Conservation (phyloP, 1,139 yeast genomes). For the Candida gigantensis region DNA sequence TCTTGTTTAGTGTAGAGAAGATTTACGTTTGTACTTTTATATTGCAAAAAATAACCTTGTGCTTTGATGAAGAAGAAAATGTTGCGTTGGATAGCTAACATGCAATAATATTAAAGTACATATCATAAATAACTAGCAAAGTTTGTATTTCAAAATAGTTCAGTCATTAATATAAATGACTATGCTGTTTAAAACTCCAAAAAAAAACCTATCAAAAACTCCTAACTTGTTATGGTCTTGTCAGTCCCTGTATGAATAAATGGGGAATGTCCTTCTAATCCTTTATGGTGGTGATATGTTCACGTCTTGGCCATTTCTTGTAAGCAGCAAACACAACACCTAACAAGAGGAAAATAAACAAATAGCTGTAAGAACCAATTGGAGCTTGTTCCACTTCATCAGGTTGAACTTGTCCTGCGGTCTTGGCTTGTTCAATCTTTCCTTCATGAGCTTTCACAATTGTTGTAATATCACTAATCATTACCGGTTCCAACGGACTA, state of each 20-base stretch:
- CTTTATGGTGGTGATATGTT: conserved; percentile 19
- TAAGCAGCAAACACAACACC: conserved; percentile 17
- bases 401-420: conserved; percentile 9
- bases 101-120: too few relatives aligned
- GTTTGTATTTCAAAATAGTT: too few relatives aligned
- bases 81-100: too few relatives aligned
- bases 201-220: too few relatives aligned
- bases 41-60: too few relatives aligned
- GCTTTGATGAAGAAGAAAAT: too few relatives aligned
- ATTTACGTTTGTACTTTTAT: too few relatives aligned
- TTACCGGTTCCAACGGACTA: conserved; percentile 37
- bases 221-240: too few relatives aligned
- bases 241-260: background rate
- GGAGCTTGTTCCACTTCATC: conserved; percentile 14
- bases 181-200: too few relatives aligned
- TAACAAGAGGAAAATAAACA: conserved; percentile 21
- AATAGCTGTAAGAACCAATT: conserved; percentile 16
- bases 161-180: too few relatives aligned
- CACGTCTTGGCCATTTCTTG: conserved; percentile 24
- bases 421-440: conserved; percentile 9
- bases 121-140: too few relatives aligned
- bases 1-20: too few relatives aligned
- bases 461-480: conserved; percentile 23
- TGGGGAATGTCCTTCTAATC: background rate
- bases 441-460: conserved; percentile 10